A percentile compares a stretch with the other conserved stretches of the same genome.
Evolutionary conservation across 2,329 filamentous ascomycete genomes (phyloP).

Genomic region (Xylariaceae sp.): DNA sequence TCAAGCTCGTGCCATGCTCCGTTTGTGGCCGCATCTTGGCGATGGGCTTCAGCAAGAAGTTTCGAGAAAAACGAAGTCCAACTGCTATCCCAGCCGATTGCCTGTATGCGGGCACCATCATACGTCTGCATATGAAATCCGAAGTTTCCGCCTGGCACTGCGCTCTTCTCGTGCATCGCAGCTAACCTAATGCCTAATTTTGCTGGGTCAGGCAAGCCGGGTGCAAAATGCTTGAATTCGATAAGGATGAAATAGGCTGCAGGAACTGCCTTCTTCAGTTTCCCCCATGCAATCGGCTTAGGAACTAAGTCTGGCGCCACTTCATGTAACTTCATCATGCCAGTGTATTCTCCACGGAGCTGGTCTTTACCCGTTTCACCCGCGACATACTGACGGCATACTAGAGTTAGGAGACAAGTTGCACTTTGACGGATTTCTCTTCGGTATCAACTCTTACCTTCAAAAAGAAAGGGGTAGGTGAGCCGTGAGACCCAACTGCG

Average conservation of each 20-base stretch:
- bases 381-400: constrained; percentile 5
- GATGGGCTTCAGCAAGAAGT: neutral
- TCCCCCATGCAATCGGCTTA: constrained; percentile 10
- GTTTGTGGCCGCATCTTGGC: neutral
- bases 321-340: constrained; percentile 11
- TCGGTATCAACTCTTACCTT: constrained; percentile 3
- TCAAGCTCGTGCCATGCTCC: neutral
- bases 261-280: neutral
- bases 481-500: neutral
- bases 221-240: neutral
- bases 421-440: neutral
- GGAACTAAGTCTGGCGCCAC: constrained; percentile 10
- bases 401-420: neutral
- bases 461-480: constrained; percentile 4
- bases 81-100: neutral
- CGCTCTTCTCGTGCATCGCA: neutral
- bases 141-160: neutral
- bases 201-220: neutral
- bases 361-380: constrained; percentile 11
- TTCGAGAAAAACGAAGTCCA: neutral
- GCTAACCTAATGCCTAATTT: neutral
- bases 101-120: neutral
- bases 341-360: constrained; percentile 12
- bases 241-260: neutral
- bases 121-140: neutral